Percentiles rank a stretch among this genome's conserved stretches.
Evolutionary conservation across 176 grass and related monocot genomes (phyloP).

Genomic region (Rhynchospora breviuscula): DNA sequence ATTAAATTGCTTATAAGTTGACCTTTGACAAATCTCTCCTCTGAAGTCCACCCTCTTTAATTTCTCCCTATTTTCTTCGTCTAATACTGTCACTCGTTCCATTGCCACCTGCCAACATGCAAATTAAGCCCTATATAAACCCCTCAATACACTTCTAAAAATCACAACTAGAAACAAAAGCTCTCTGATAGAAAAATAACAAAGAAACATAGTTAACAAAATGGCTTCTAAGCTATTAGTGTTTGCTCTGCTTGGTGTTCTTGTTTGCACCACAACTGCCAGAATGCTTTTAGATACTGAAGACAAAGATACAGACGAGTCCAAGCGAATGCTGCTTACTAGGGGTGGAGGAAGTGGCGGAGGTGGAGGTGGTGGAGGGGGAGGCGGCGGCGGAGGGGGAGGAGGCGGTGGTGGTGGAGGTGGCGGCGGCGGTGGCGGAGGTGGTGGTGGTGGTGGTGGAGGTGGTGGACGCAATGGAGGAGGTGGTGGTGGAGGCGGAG

Average conservation of each 20-base stretch:
- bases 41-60: neutral
- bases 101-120: neutral
- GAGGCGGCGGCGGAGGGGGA: neutral
- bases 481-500: neutral
- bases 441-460: neutral
- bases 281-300: neutral
- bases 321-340: neutral
- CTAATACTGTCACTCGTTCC: neutral
- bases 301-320: neutral
- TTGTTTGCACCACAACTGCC: neutral
- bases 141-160: neutral
- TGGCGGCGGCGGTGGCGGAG: too few relatives aligned
- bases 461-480: neutral
- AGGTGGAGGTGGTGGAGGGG: conserved; percentile 25
- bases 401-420: too few relatives aligned
- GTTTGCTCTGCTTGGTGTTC: neutral
- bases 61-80: neutral
- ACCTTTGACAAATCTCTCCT: neutral
- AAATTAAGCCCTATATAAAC: neutral
- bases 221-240: neutral
- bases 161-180: neutral
- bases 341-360: neutral
- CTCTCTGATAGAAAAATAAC: neutral
- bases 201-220: neutral
- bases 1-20: neutral